These are phyloP conservation scores for Vigna trinervia DNA, from an alignment of 306 rosid species.

Conservation along the genomic window DNA sequence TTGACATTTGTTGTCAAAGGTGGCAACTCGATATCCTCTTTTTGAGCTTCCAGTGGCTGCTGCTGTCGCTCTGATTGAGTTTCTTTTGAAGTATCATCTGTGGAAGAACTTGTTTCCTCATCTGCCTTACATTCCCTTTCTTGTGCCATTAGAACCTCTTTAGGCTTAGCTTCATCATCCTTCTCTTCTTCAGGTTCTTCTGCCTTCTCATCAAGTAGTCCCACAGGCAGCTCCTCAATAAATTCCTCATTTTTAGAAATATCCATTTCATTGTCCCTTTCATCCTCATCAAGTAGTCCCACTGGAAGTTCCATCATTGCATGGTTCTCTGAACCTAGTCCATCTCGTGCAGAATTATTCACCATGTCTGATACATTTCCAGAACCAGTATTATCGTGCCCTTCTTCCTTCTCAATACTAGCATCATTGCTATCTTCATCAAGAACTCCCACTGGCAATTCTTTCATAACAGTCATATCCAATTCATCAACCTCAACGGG, in stretches of 20 bases:
- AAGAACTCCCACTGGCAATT: conserved; percentile 37
- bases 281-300: conserved; percentile 37
- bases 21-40: neutral
- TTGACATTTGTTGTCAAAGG: neutral
- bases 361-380: neutral
- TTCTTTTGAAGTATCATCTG: neutral
- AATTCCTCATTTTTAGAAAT: neutral
- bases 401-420: conserved; percentile 9
- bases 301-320: conserved; percentile 31
- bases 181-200: neutral
- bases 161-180: neutral
- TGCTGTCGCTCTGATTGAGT: conserved; percentile 20
- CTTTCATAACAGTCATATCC: conserved; percentile 22
- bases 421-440: conserved; percentile 21
- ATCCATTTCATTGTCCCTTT: neutral
- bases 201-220: conserved; percentile 42
- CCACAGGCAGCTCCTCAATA: conserved; percentile 33
- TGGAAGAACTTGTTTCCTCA: neutral
- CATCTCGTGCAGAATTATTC: neutral
- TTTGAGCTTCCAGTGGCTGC: conserved; percentile 33
- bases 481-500: neutral
- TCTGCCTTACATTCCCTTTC: neutral
- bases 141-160: conserved; percentile 5
- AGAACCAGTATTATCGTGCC: neutral
- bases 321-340: neutral